Evolutionary conservation across 2,329 filamentous ascomycete genomes (phyloP).

Genomic region (Sporothrix euskadiensis): DNA sequence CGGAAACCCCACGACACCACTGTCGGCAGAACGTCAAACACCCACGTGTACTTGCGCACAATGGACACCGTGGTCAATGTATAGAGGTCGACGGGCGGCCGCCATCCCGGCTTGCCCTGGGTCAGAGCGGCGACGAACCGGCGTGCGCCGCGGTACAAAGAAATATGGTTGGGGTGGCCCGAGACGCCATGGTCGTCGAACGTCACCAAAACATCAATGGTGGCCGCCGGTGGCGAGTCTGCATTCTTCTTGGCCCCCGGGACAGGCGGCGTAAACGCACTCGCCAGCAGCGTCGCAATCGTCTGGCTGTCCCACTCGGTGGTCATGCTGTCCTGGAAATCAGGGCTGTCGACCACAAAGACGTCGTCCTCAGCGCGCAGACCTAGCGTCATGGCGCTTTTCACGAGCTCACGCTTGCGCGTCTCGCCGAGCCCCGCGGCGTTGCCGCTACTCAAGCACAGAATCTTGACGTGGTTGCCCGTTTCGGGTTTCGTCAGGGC

Average conservation of each 20-base stretch:
- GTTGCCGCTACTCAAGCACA: slow-evolving; percentile 88
- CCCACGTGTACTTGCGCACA: slow-evolving; percentile 75
- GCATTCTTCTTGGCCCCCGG: slow-evolving; percentile 30
- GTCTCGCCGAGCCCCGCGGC: slow-evolving; percentile 84
- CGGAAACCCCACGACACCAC: slow-evolving; percentile 57
- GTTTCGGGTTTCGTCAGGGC: slow-evolving; percentile 76
- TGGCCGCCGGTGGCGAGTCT: slow-evolving; percentile 46
- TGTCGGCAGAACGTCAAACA: slow-evolving; percentile 75
- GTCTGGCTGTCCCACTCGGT: slow-evolving; percentile 70
- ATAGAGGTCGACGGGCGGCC: slow-evolving; percentile 79
- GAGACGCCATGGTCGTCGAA: slow-evolving; percentile 85
- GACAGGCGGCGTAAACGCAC: slow-evolving; percentile 67
- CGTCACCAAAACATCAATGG: slow-evolving; percentile 82
- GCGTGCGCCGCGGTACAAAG: slow-evolving; percentile 78
- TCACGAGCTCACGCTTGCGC: slow-evolving; percentile 78
- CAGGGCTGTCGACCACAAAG: slow-evolving; percentile 76
- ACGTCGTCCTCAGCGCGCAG: slow-evolving; percentile 75
- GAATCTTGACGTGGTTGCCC: slow-evolving; percentile 89
- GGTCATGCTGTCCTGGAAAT: slow-evolving; percentile 90
- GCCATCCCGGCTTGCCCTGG: slow-evolving; percentile 62
- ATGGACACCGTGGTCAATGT: slow-evolving; percentile 74
- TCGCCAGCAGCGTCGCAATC: slow-evolving; percentile 69
- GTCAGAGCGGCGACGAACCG: slow-evolving; percentile 69
- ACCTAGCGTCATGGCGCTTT: slow-evolving; percentile 76
- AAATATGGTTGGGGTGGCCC: slow-evolving; percentile 89